Percentiles rank a stretch among this genome's conserved stretches.
Conservation (phyloP, 257 asterid genomes). For the Marsdenia floribunda region DNA sequence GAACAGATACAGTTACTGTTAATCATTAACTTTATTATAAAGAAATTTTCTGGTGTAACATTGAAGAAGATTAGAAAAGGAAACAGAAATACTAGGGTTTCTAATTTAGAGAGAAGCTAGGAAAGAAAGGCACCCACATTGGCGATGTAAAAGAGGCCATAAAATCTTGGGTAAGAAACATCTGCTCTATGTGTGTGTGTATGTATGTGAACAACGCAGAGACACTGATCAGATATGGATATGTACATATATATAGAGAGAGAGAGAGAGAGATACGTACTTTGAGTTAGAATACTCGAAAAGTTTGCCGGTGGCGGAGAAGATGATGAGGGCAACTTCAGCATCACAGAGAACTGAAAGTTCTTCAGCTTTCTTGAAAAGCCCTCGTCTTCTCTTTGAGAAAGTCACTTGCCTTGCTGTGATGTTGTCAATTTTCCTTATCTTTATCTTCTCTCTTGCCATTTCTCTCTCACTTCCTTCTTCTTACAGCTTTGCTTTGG, state of each 20-base stretch:
- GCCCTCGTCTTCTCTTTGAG: conserved; percentile 40
- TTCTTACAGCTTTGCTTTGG: no score
- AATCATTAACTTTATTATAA: neutral
- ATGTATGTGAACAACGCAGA: neutral
- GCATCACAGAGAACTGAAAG: conserved; percentile 40
- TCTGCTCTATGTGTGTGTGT: no score
- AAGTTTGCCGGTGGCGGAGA: conserved; percentile 38
- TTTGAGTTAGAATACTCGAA: conserved; percentile 33
- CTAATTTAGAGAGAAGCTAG: neutral
- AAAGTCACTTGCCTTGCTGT: conserved; percentile 43
- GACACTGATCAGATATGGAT: neutral
- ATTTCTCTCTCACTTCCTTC: conserved; percentile 1
- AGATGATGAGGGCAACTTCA: conserved; percentile 35
- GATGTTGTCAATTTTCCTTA: conserved; percentile 36
- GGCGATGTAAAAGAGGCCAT: no score
- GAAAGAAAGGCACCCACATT: no score
- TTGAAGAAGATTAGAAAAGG: neutral
- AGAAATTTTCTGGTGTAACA: no score
- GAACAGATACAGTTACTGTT: neutral
- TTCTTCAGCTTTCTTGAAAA: conserved; percentile 41
- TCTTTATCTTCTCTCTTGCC: conserved; percentile 43
- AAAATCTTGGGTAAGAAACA: no score
- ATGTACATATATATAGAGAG: no score
- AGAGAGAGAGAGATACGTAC: no score
- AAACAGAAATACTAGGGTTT: conserved; percentile 22